Conservation (phyloP, 208 protist species). For the Acanthamoeba lenticulata region DNA sequence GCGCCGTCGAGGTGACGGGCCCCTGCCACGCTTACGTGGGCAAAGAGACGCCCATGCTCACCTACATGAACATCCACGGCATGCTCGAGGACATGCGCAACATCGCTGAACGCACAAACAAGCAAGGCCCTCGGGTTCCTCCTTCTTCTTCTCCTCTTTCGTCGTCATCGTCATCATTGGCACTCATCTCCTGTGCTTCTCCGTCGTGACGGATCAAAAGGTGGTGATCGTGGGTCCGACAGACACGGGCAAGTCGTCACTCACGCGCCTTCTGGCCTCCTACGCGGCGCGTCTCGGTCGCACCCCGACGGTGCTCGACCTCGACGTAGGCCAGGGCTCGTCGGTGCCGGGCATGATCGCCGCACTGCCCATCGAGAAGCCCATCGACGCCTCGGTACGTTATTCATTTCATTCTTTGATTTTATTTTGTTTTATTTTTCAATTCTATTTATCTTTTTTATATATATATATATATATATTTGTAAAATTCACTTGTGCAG, state of each 20-base stretch:
- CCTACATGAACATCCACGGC: constrained; percentile 62
- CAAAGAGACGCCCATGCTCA: constrained; percentile 66
- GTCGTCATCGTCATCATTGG: not conserved
- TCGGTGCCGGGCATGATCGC: constrained; percentile 80
- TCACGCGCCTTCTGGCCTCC: constrained; percentile 74
- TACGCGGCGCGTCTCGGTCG: constrained; percentile 73
- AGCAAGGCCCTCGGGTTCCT: constrained; percentile 18
- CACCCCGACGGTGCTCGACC: constrained; percentile 75
- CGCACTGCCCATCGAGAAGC: constrained; percentile 74
- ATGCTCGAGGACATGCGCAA: constrained; percentile 58
- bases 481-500: no score
- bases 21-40: constrained; percentile 63
- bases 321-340: constrained; percentile 80
- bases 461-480: not conserved
- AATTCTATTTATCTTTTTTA: not conserved
- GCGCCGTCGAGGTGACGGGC: constrained; percentile 66
- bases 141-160: not conserved
- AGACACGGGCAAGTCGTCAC: constrained; percentile 82
- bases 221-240: constrained; percentile 83
- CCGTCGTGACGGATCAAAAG: not conserved
- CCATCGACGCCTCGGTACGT: constrained; percentile 71
- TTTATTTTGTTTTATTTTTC: not conserved
- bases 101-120: not conserved
- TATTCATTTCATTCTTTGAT: not conserved
- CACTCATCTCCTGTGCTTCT: not conserved